Conservation (phyloP, 305 asterid species). For the Ilex paraguariensis region DNA sequence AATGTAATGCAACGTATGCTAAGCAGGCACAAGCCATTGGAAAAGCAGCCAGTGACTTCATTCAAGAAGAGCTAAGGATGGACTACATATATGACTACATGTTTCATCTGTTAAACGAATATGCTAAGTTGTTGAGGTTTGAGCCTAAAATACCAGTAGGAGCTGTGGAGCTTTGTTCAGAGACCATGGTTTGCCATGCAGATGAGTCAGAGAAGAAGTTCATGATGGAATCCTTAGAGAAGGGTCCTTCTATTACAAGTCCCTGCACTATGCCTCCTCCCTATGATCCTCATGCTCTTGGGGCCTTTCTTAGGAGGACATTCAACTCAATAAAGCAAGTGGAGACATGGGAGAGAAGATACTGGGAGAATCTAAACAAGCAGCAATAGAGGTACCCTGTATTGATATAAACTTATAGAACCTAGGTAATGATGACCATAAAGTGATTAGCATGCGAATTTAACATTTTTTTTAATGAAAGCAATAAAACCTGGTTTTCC, state of each 20-base stretch:
- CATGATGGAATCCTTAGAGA: constrained; percentile 24
- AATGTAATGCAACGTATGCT: too few species aligned
- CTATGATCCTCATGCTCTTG: constrained; percentile 1
- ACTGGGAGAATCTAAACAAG: constrained; percentile 1
- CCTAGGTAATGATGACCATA: too few species aligned
- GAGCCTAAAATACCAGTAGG: constrained; percentile 20
- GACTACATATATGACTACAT: constrained; percentile 34
- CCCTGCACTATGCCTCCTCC: constrained; percentile 25
- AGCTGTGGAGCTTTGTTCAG: constrained; percentile 20
- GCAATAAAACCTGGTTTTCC: too few species aligned
- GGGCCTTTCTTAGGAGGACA: background rate
- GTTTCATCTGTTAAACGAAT: constrained; percentile 26
- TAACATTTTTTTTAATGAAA: too few species aligned
- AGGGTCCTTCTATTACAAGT: constrained; percentile 1
- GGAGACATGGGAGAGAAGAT: constrained; percentile 17
- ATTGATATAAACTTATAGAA: too few species aligned
- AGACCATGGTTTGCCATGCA: constrained; percentile 20
- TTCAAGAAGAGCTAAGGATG: constrained; percentile 28
- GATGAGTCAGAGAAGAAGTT: constrained; percentile 8
- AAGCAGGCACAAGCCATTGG: constrained; percentile 27
- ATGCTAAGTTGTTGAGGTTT: constrained; percentile 27
- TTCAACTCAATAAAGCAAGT: constrained; percentile 11
- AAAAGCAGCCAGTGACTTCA: constrained; percentile 15
- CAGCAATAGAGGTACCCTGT: background rate
- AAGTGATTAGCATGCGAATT: too few species aligned